A percentile compares a stretch with the other conserved stretches of the same genome.
Conservation (phyloP, 371 early-diverging fungal species). For the Choanephora cucurbitarum region DNA sequence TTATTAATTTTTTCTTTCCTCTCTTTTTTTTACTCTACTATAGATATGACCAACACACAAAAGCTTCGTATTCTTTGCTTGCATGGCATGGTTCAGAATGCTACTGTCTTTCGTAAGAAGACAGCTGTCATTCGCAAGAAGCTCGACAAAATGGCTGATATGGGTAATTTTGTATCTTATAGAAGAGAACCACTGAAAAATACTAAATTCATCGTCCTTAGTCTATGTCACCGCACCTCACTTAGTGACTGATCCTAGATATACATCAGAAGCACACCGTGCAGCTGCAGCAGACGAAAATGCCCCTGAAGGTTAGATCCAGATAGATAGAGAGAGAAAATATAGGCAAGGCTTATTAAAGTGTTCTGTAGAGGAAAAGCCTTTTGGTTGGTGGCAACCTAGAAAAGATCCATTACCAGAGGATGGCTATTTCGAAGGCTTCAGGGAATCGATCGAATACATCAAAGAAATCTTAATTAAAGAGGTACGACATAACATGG, state of each 20-base stretch:
- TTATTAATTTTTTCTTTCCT: no score
- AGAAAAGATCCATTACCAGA: constrained; percentile 22
- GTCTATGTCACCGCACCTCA: constrained; percentile 72
- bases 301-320: constrained; percentile 51
- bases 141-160: constrained; percentile 59
- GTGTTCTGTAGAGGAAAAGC: constrained; percentile 38
- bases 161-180: no score
- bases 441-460: constrained; percentile 56
- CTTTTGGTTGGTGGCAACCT: constrained; percentile 68
- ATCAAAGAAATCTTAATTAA: constrained; percentile 53
- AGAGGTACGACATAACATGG: constrained; percentile 52
- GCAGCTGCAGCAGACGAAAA: constrained; percentile 50
- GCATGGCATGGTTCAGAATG: constrained; percentile 81
- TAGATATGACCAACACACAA: constrained; percentile 25
- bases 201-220: no score
- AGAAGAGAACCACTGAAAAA: no score
- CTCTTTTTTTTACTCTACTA: no score
- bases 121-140: constrained; percentile 70
- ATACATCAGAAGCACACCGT: constrained; percentile 53
- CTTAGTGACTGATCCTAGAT: constrained; percentile 54
- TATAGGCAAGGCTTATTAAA: background rate
- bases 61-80: constrained; percentile 68
- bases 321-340: no score
- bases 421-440: constrained; percentile 53
- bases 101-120: constrained; percentile 63